These are phyloP conservation scores for Boletales sp. DNA, from an alignment of 768 basidiomycete genomes.

Conservation along the genomic window DNA sequence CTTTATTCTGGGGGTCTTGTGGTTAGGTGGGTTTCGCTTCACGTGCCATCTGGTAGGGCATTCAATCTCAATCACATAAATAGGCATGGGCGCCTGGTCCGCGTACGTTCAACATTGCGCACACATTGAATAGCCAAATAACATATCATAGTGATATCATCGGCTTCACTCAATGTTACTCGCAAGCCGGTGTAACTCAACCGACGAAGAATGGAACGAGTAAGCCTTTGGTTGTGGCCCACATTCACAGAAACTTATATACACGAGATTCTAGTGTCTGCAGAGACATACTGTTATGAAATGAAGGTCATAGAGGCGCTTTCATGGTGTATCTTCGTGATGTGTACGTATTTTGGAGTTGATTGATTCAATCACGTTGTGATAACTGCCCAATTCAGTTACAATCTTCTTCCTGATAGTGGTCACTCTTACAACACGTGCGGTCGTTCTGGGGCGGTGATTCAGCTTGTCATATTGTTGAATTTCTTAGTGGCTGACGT, in stretches of 20 bases:
- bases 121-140: background rate
- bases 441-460: slow-evolving; percentile 32
- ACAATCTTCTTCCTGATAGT: slow-evolving; percentile 52
- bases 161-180: slow-evolving; percentile 58
- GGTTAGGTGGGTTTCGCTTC: slow-evolving; percentile 56
- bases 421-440: slow-evolving; percentile 47
- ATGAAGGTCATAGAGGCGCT: slow-evolving; percentile 79
- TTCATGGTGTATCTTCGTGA: slow-evolving; percentile 69
- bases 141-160: slow-evolving; percentile 58
- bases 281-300: slow-evolving; percentile 62
- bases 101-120: slow-evolving; percentile 40
- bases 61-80: slow-evolving; percentile 10
- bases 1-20: slow-evolving; percentile 56
- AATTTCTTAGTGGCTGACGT: background rate
- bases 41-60: background rate
- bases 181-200: slow-evolving; percentile 38
- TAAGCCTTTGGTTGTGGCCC: slow-evolving; percentile 29
- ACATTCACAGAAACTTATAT: slow-evolving; percentile 7
- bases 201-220: slow-evolving; percentile 54
- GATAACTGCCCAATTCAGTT: slow-evolving; percentile 27
- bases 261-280: slow-evolving; percentile 43
- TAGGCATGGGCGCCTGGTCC: slow-evolving; percentile 76
- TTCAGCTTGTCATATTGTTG: background rate
- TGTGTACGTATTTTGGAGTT: slow-evolving; percentile 34
- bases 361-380: slow-evolving; percentile 3